These are phyloP conservation scores for Chlorella variabilis DNA, from an alignment of 163 green algal species.

Conservation along the genomic window DNA sequence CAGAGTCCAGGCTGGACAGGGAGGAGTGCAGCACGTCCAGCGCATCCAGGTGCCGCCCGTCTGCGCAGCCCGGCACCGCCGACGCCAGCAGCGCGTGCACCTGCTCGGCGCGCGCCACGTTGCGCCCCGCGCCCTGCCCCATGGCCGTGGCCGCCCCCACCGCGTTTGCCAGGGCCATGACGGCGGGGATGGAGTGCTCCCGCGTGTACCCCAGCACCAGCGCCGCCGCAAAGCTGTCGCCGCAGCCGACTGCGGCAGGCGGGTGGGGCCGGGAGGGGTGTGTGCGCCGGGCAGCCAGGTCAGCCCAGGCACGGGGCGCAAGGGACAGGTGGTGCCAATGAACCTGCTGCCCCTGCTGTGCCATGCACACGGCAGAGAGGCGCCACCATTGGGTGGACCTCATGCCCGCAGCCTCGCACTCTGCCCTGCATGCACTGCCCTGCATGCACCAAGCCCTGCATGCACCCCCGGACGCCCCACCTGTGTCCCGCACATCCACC, in stretches of 20 bases:
- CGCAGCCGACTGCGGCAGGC: slow-evolving; percentile 89
- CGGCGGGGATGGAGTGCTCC: slow-evolving; percentile 50
- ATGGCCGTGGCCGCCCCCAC: slow-evolving; percentile 94
- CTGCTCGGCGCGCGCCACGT: slow-evolving; percentile 75
- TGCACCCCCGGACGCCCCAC: background rate
- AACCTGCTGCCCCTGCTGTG: too few species aligned
- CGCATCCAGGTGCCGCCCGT: slow-evolving; percentile 18
- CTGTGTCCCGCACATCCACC: slow-evolving; percentile 37
- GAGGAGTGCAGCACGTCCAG: slow-evolving; percentile 9
- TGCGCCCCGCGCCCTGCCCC: slow-evolving; percentile 84
- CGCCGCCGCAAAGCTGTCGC: slow-evolving; percentile 94
- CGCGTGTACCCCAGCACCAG: slow-evolving; percentile 85
- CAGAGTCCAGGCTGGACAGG: background rate
- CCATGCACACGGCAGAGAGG: background rate
- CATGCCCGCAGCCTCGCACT: too few species aligned
- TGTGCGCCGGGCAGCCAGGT: too few species aligned
- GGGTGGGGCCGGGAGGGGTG: too few species aligned
- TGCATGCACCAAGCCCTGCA: too few species aligned
- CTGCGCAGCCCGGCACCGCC: slow-evolving; percentile 1
- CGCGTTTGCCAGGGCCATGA: slow-evolving; percentile 62
- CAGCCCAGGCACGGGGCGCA: too few species aligned
- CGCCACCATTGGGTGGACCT: too few species aligned
- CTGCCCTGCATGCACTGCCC: background rate
- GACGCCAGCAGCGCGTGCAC: slow-evolving; percentile 59
- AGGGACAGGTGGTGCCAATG: too few species aligned